Base-by-base conservation (phyloP, 768 basidiomycete species). In the Serendipita sp. region DNA sequence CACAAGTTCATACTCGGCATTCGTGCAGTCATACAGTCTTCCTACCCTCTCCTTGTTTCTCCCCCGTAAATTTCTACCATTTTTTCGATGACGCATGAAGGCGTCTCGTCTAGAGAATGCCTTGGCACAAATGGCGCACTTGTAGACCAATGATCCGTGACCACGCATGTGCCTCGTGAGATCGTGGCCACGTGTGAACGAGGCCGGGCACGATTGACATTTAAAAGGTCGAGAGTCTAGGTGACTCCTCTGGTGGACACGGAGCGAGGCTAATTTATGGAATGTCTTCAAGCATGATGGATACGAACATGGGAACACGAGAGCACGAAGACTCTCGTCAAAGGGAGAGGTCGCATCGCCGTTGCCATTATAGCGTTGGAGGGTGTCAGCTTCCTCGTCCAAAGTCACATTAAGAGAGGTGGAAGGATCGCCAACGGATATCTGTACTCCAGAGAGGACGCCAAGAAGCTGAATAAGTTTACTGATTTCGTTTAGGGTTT, bases 401-500 rank as follows among this genome's bases (percentile, higher is more conserved):
- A 18, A 18, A 8, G 48, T 51, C 48, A 70, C 62, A 51, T 30
- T 66, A 56, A 56, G 78, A 71, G 66, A 65, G 67, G 4, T 74
- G 71, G 62, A 79, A 76, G 4, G 79, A 8, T 75, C 78, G 63
- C 48, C 36, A 38, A 60, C 56, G 28, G 56, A 38, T 23, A 91
- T 89, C 69, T 83, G 86, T 47, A 88, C 84, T 1, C 85, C 86
- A 67, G 84, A 87, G 66, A 91, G 80, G 38, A 90, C 85, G 18
- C 88, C 88, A 48, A 91, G 79, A 67, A 89, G 86, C 69, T 90
- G 88, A 65, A 90, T 86, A 63, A 91, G 78, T n/a, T 86, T 86
- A 47, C 84, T 81, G 45, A 90, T 81, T 72, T 91, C 88, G 71
- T 88, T 86, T 1, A 90, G 74, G 0, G 78, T 76, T 65, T 80